phyloP scores from a whole-genome alignment of 768 basidiomycete genomes.

The Favolaschia claudopus region DNA sequence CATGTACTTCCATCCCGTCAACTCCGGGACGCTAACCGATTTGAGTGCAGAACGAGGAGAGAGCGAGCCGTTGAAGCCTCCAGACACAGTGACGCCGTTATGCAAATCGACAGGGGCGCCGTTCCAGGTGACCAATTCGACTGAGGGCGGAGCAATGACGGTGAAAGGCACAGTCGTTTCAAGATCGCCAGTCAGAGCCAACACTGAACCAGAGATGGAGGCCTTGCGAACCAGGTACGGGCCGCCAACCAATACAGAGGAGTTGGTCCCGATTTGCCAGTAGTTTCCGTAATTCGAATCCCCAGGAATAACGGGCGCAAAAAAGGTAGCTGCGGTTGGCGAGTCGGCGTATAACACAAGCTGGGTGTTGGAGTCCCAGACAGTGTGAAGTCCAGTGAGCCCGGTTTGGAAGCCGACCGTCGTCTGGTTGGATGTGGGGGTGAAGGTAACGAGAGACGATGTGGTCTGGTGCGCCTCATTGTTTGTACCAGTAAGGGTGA shows the following conservation, averaged over 20 bases:
- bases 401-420: slow-evolving; percentile 57
- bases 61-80: slow-evolving; percentile 60
- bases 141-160: slow-evolving; percentile 64
- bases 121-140: slow-evolving; percentile 76
- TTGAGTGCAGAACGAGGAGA: slow-evolving; percentile 36
- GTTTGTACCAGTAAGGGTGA: slow-evolving; percentile 55
- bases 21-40: slow-evolving; percentile 50
- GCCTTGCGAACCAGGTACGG: slow-evolving; percentile 72
- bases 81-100: slow-evolving; percentile 42
- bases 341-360: slow-evolving; percentile 75
- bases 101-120: slow-evolving; percentile 49
- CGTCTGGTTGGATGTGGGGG: slow-evolving; percentile 40
- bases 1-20: slow-evolving; percentile 77
- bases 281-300: slow-evolving; percentile 57
- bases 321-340: slow-evolving; percentile 73
- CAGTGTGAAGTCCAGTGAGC: slow-evolving; percentile 61
- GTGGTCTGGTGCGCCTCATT: slow-evolving; percentile 41
- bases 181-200: slow-evolving; percentile 75
- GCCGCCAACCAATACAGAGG: slow-evolving; percentile 69
- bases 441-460: slow-evolving; percentile 40
- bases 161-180: slow-evolving; percentile 63
- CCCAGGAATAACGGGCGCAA: slow-evolving; percentile 70
- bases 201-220: slow-evolving; percentile 51
- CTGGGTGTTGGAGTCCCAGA: slow-evolving; percentile 73
- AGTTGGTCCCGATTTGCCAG: slow-evolving; percentile 80